Percentiles rank a stretch among this genome's conserved stretches.
phyloP scores from a whole-genome alignment of 2,329 filamentous ascomycete genomes.

The Chrysosporium queenslandicum region DNA sequence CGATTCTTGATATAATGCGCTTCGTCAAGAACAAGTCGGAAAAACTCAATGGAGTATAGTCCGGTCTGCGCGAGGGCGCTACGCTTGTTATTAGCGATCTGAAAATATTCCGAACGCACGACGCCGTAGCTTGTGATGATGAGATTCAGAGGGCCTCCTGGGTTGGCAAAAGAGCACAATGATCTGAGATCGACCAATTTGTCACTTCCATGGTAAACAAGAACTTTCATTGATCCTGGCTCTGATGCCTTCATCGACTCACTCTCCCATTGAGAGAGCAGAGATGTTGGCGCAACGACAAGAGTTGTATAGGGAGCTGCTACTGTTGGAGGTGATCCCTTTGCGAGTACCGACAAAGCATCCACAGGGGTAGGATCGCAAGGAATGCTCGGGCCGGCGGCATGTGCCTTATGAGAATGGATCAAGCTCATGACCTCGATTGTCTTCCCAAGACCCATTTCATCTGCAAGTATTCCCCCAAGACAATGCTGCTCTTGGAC shows the following conservation, averaged over 20 bases:
- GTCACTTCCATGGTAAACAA: conserved; percentile 87
- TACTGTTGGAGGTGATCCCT: conserved; percentile 47
- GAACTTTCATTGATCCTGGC: conserved; percentile 66
- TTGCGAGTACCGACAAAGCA: not conserved
- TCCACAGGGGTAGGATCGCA: not conserved
- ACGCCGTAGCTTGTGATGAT: conserved; percentile 93
- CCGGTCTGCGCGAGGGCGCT: conserved; percentile 53
- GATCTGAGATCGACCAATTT: conserved; percentile 69
- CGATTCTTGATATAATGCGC: conserved; percentile 87
- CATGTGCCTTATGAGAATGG: conserved; percentile 64
- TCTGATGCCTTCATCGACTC: conserved; percentile 87
- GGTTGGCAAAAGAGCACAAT: conserved; percentile 66
- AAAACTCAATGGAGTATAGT: conserved; percentile 87
- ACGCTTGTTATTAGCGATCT: conserved; percentile 53
- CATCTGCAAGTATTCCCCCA: conserved; percentile 82
- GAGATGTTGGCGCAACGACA: conserved; percentile 92
- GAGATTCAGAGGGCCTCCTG: conserved; percentile 67
- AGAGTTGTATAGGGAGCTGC: conserved; percentile 79
- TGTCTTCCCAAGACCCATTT: conserved; percentile 97
- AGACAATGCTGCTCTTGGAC: conserved; percentile 89
- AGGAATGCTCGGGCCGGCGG: conserved; percentile 22
- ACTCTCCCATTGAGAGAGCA: conserved; percentile 94
- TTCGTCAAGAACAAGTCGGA: conserved; percentile 90
- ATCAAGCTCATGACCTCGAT: conserved; percentile 96
- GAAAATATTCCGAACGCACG: conserved; percentile 78